Percentiles rank a stretch among this genome's conserved stretches.
phyloP scores from a whole-genome alignment of 768 basidiomycete genomes.

The Glaciozyma martinii region DNA sequence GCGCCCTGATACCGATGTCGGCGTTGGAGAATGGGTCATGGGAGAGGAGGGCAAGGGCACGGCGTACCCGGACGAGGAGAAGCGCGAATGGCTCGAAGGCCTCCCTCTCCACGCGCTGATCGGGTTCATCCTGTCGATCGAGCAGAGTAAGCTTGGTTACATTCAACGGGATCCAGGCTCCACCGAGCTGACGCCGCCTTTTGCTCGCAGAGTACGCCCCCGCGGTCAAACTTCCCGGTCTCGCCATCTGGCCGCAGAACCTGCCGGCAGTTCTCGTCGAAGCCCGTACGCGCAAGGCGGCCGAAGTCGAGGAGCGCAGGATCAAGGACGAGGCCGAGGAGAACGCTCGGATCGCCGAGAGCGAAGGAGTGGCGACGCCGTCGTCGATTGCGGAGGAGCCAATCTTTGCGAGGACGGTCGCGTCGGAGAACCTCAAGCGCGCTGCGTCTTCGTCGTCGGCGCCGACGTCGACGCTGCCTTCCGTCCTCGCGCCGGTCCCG shows the following conservation, averaged over 20 bases:
- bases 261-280: background rate
- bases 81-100: constrained; percentile 18
- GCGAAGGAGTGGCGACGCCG: background rate
- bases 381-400: no score
- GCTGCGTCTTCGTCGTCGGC: no score
- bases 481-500: no score
- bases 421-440: no score
- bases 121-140: constrained; percentile 17
- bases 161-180: background rate
- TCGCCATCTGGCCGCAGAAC: constrained; percentile 22
- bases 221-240: background rate
- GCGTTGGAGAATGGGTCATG: constrained; percentile 10
- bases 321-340: constrained; percentile 21
- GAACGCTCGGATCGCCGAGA: background rate
- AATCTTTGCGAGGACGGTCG: no score
- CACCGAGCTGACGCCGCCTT: background rate
- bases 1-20: constrained; percentile 1
- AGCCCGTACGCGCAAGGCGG: background rate
- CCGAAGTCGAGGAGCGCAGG: constrained; percentile 12
- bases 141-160: constrained; percentile 11
- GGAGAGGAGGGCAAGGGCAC: constrained; percentile 1
- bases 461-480: no score
- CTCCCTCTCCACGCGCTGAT: constrained; percentile 10
- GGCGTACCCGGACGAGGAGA: constrained; percentile 2
- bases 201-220: constrained; percentile 8